Conservation (phyloP, 2,329 filamentous ascomycete genomes). For the Sclerotinia nivalis region DNA sequence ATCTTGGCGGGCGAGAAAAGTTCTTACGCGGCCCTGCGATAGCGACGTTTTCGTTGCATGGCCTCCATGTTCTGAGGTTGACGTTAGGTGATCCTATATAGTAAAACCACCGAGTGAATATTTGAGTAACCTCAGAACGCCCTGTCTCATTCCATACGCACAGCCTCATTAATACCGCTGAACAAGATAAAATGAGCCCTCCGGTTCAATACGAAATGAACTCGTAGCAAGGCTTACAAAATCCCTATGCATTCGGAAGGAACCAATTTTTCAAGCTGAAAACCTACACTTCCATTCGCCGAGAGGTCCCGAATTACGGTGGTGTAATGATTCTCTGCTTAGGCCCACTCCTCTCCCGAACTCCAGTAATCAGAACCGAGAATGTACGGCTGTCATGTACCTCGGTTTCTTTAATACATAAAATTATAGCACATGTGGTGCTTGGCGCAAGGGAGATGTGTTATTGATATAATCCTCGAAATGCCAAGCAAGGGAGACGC, state of each 20-base stretch:
- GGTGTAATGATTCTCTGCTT: not conserved
- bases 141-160: not conserved
- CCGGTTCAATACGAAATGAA: not conserved
- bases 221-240: not conserved
- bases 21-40: not conserved
- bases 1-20: not conserved
- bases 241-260: not conserved
- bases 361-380: not conserved
- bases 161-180: not conserved
- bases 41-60: constrained; percentile 12
- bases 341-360: not conserved
- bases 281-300: not conserved
- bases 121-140: not conserved
- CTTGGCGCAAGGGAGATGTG: constrained; percentile 4
- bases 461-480: not conserved
- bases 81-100: constrained; percentile 16
- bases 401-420: not conserved
- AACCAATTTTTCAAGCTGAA: constrained; percentile 2
- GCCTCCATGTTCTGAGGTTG: not conserved
- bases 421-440: not conserved
- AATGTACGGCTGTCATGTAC: not conserved
- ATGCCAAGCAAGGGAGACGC: not conserved
- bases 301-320: not conserved
- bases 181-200: not conserved
- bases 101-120: not conserved